Conservation (phyloP, 2,329 filamentous ascomycete genomes). For the Pseudogymnoascus sp. region DNA sequence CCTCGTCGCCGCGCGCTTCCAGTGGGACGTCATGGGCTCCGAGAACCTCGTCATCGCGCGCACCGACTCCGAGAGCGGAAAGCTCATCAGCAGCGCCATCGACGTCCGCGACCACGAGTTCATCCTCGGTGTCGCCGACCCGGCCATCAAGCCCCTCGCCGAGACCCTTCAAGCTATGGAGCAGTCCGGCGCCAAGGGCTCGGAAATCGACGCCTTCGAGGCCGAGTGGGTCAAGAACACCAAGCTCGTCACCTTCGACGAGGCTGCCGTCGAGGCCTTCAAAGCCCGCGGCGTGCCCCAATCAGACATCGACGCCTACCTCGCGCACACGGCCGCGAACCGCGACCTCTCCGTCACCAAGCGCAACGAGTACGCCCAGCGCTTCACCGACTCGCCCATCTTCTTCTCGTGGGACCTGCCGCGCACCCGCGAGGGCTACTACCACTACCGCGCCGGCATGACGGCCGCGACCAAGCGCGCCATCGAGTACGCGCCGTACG, state of each 20-base stretch:
- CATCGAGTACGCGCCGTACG: conserved; percentile 82
- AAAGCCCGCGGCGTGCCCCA: conserved; percentile 55
- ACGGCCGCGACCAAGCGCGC: conserved; percentile 85
- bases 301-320: conserved; percentile 60
- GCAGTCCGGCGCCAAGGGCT: conserved; percentile 62
- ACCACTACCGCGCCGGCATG: conserved; percentile 82
- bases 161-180: conserved; percentile 92
- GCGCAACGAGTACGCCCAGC: conserved; percentile 64
- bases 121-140: conserved; percentile 77
- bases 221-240: conserved; percentile 81
- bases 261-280: conserved; percentile 75
- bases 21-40: conserved; percentile 96
- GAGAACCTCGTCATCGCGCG: conserved; percentile 93
- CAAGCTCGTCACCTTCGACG: conserved; percentile 82
- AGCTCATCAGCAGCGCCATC: conserved; percentile 80
- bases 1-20: conserved; percentile 82
- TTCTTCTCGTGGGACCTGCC: conserved; percentile 88
- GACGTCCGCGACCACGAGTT: conserved; percentile 95
- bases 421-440: conserved; percentile 87
- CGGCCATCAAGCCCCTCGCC: conserved; percentile 68
- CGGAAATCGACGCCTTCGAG: conserved; percentile 81
- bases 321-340: conserved; percentile 52
- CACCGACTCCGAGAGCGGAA: conserved; percentile 91
- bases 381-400: conserved; percentile 57
- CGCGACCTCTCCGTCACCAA: conserved; percentile 70